phyloP scores from a whole-genome alignment of 176 grass and related monocot species.

The Pharus latifolius region DNA sequence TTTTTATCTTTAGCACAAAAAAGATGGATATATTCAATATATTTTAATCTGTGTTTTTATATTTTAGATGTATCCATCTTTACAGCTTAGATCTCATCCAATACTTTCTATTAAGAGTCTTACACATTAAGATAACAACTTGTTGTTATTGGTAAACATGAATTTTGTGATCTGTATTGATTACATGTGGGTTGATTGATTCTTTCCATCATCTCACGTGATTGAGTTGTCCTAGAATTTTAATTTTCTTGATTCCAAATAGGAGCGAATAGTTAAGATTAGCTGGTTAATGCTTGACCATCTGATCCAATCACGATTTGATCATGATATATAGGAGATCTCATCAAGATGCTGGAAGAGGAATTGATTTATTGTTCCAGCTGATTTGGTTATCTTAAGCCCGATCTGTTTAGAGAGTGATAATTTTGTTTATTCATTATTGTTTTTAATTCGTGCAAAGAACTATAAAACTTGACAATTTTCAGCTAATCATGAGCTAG shows the following conservation, averaged over 20 bases:
- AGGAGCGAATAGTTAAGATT: too few relatives aligned
- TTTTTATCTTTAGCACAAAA: too few relatives aligned
- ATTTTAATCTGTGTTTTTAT: too few relatives aligned
- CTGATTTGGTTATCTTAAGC: background rate
- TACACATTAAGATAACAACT: background rate
- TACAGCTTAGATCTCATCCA: background rate
- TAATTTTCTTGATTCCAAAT: too few relatives aligned
- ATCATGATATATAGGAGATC: background rate
- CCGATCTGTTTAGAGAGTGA: background rate
- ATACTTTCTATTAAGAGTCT: background rate
- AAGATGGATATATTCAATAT: too few relatives aligned
- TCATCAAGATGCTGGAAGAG: slow-evolving; percentile 15
- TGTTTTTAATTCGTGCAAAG: background rate
- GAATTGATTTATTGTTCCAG: background rate
- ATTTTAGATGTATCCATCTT: background rate
- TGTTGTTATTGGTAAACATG: background rate
- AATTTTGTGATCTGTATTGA: background rate
- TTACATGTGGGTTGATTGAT: background rate
- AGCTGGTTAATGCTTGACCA: background rate
- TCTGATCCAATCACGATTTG: background rate
- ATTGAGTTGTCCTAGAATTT: background rate
- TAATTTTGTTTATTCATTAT: background rate
- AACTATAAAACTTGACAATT: background rate
- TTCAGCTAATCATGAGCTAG: background rate
- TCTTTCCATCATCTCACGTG: too few relatives aligned